A percentile compares a stretch with the other conserved stretches of the same genome.
Conservation (phyloP, 2,329 filamentous ascomycete species). For the Phialophora verrucosa region DNA sequence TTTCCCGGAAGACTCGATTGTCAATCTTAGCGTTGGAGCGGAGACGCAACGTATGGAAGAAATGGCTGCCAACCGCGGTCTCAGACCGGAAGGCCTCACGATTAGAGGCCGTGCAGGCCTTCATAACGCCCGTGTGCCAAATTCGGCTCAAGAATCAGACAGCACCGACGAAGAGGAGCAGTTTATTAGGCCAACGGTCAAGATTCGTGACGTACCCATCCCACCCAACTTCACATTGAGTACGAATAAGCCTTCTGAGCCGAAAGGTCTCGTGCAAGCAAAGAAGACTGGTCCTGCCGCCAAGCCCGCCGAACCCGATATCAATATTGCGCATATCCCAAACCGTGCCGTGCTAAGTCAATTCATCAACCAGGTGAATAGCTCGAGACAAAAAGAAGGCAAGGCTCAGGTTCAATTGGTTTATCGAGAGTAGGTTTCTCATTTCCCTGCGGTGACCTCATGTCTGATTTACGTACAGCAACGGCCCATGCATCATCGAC, state of each 20-base stretch:
- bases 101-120: slow-evolving; percentile 48
- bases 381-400: neutral
- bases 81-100: slow-evolving; percentile 42
- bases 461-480: neutral
- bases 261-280: neutral
- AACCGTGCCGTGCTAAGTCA: neutral
- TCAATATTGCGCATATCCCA: neutral
- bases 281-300: neutral
- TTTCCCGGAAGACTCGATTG: slow-evolving; percentile 46
- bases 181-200: slow-evolving; percentile 38
- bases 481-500: neutral
- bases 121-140: slow-evolving; percentile 38
- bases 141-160: slow-evolving; percentile 18
- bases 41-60: slow-evolving; percentile 36
- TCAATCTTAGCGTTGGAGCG: slow-evolving; percentile 46
- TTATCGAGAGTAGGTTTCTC: neutral
- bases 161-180: slow-evolving; percentile 43
- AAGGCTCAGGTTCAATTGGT: slow-evolving; percentile 1
- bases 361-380: slow-evolving; percentile 10
- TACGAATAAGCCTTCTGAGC: neutral
- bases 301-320: neutral
- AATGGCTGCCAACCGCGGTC: slow-evolving; percentile 32
- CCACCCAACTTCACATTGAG: neutral
- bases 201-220: slow-evolving; percentile 10
- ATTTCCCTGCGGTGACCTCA: neutral